Evolutionary conservation across 2,329 filamentous ascomycete species (phyloP).

Genomic region (Epicoccum nigrum): DNA sequence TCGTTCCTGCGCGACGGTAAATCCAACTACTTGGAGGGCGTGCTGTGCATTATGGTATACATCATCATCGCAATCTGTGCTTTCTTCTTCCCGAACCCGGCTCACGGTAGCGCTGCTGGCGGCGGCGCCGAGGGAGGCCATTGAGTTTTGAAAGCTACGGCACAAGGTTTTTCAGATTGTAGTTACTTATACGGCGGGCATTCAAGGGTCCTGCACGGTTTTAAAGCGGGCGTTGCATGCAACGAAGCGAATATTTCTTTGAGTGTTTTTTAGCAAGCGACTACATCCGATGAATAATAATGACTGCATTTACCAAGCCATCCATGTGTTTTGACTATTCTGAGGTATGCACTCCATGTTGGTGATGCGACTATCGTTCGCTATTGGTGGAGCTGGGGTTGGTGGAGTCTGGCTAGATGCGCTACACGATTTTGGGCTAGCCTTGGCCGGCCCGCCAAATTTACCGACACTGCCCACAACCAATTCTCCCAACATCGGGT

Average conservation of each 20-base stretch:
- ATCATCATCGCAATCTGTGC: constrained; percentile 66
- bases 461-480: constrained; percentile 18
- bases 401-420: neutral
- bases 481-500: constrained; percentile 4
- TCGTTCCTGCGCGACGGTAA: constrained; percentile 88
- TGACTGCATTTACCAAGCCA: no score
- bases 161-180: neutral
- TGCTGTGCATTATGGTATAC: constrained; percentile 75
- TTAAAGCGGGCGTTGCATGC: neutral
- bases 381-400: neutral
- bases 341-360: neutral
- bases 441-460: neutral
- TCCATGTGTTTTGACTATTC: no score
- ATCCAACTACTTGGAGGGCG: constrained; percentile 88
- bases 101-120: neutral
- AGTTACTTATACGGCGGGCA: no score
- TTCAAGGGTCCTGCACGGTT: neutral
- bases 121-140: constrained; percentile 25
- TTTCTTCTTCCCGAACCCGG: constrained; percentile 66
- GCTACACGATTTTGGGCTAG: constrained; percentile 8
- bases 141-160: neutral
- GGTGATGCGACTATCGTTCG: no score
- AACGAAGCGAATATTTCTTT: neutral
- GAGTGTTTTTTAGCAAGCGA: constrained; percentile 22
- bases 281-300: constrained; percentile 9